Base-by-base conservation (phyloP, 495 filamentous ascomycete species). In the Sporormia fimetaria region DNA sequence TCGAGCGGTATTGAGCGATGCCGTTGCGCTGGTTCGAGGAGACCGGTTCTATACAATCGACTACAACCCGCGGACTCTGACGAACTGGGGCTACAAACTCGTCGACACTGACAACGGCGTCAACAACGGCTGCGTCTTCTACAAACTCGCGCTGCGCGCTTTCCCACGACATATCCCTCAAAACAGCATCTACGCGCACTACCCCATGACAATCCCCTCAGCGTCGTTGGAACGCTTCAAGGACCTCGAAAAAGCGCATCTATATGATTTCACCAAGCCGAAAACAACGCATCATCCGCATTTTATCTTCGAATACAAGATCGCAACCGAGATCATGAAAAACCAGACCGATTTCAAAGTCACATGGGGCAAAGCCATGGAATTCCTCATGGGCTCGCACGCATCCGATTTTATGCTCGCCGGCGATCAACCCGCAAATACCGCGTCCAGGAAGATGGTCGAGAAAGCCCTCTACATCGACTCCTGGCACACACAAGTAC, bases 11-110 rank as follows among this genome's bases (percentile, higher is more conserved):
- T 67, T 94, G 4, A 87, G 83, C 0, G 87, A 94, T 57, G 87
- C 87, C 1, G 81, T 87, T 6, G 75, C 76, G 25, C 63, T 93
- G n/a, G 84, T 92, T 25, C 73, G 87, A 23, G 81, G 85, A 12
- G 87, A 94, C 58, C 70, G 87, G 4, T 87, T 88, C 63, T 87
- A 90, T 60, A 92, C 87, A 5, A 63, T 71, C 32, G 70, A 74
- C 49, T 59, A 83, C 57, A 81, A 75, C 22, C 73, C 87, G 0
- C 74, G 72, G 23, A 71, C 76, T 40, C 69, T 93, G 11, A 94
- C 87, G 3, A 87, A 82, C 52, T 94, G 83, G 83, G 85, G 82
- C 3, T 70, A 62, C 54, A 63, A 52, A 9, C 68, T 74, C 38
- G 68, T 70, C 20, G 62, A 65, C 25, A 57, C 59, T n/a, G 67